Evolutionary conservation across 1,139 yeast genomes (phyloP).

Genomic region (Pichia inconspicua): DNA sequence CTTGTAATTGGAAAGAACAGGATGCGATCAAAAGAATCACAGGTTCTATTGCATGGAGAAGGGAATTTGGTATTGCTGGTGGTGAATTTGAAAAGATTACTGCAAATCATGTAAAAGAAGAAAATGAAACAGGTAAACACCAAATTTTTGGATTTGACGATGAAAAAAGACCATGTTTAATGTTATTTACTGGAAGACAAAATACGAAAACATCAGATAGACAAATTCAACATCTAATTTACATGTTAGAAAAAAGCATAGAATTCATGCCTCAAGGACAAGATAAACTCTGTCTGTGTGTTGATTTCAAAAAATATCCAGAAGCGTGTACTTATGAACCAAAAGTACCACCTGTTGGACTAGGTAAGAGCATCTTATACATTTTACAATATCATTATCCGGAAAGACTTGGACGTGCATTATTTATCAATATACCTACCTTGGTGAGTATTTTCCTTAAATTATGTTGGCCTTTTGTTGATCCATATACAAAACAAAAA

Average conservation of each 20-base stretch:
- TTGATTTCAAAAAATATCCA: slow-evolving; percentile 73
- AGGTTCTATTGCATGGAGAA: slow-evolving; percentile 74
- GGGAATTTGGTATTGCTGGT: slow-evolving; percentile 78
- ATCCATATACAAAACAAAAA: slow-evolving; percentile 56
- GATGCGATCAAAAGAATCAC: slow-evolving; percentile 61
- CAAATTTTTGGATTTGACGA: slow-evolving; percentile 80
- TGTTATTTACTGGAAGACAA: slow-evolving; percentile 82
- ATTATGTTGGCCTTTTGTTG: slow-evolving; percentile 55
- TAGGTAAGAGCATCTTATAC: slow-evolving; percentile 65
- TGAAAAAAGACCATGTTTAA: slow-evolving; percentile 80
- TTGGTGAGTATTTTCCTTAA: slow-evolving; percentile 51
- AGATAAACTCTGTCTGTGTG: slow-evolving; percentile 80
- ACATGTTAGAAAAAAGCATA: slow-evolving; percentile 82
- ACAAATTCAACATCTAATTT: slow-evolving; percentile 89
- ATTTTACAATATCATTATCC: slow-evolving; percentile 60
- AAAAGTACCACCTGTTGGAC: slow-evolving; percentile 76
- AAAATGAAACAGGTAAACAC: slow-evolving; percentile 84
- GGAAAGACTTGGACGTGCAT: slow-evolving; percentile 51
- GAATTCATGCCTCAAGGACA: slow-evolving; percentile 95
- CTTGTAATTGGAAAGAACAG: slow-evolving; percentile 75
- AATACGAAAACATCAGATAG: slow-evolving; percentile 78
- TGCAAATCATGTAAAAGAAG: slow-evolving; percentile 54
- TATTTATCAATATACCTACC: slow-evolving; percentile 53
- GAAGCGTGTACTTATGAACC: slow-evolving; percentile 44
- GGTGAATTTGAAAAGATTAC: slow-evolving; percentile 47